Percentiles rank a stretch among this genome's conserved stretches.
Conservation (phyloP, 164 flowering plant species). For the Tetracentron sinense region DNA sequence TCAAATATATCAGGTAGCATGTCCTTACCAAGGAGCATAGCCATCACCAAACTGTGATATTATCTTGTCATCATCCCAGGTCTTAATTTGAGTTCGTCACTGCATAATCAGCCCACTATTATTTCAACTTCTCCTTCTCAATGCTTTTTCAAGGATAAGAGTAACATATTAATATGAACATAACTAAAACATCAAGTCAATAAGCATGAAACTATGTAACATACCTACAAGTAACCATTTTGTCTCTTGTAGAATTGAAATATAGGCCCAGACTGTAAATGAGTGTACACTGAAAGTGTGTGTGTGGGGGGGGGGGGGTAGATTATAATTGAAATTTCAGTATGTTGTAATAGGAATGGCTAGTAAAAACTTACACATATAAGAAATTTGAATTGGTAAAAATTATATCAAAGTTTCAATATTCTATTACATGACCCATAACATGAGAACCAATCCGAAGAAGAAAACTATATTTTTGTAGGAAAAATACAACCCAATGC, state of each 20-base stretch:
- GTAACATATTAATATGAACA: not conserved
- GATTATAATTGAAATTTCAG: not conserved
- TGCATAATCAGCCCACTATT: conserved; percentile 25
- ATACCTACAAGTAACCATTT: conserved; percentile 71
- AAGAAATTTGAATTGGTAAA: too few species aligned
- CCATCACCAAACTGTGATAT: conserved; percentile 37
- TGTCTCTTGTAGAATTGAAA: conserved; percentile 59
- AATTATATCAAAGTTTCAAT: too few species aligned
- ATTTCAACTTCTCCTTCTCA: too few species aligned
- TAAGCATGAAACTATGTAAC: conserved; percentile 6
- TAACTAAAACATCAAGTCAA: not conserved
- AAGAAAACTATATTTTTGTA: too few species aligned
- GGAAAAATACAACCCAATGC: too few species aligned
- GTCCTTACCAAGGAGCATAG: conserved; percentile 53
- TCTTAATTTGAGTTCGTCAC: conserved; percentile 71
- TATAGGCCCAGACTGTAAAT: conserved; percentile 73
- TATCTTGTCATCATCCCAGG: conserved; percentile 47
- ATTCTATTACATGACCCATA: too few species aligned
- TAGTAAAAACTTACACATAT: not conserved
- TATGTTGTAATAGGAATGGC: not conserved
- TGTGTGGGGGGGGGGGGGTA: too few species aligned
- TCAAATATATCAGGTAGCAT: not conserved
- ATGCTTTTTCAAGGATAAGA: not conserved
- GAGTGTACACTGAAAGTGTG: conserved; percentile 66
- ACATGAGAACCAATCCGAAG: too few species aligned